phyloP scores from a whole-genome alignment of 208 protist genomes.

The Leishmania aethiopica region DNA sequence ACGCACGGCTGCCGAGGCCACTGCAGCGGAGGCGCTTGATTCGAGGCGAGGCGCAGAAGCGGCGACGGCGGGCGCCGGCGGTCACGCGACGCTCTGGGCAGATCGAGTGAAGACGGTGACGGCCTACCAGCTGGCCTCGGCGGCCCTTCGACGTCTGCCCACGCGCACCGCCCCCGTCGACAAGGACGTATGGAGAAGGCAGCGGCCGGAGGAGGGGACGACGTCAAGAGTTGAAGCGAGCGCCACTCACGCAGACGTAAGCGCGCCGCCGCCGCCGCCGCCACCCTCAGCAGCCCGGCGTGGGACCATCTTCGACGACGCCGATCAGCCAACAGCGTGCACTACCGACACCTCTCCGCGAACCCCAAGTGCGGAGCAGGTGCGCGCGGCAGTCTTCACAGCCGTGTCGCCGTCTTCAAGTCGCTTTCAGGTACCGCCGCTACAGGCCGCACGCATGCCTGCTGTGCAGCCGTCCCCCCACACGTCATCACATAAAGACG shows the following conservation, averaged over 20 bases:
- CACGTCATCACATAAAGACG: background rate
- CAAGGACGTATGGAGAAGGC: background rate
- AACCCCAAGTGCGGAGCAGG: background rate
- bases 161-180: background rate
- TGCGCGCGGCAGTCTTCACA: background rate
- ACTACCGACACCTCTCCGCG: background rate
- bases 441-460: background rate
- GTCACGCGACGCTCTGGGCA: background rate
- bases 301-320: background rate
- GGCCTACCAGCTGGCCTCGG: constrained; percentile 3
- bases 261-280: background rate
- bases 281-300: background rate
- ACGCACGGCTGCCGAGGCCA: background rate
- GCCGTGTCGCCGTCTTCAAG: constrained; percentile 6
- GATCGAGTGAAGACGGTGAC: background rate
- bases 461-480: background rate
- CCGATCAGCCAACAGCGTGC: background rate
- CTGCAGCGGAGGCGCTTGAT: background rate
- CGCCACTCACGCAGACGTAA: background rate
- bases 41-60: background rate
- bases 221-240: background rate
- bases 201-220: background rate
- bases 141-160: background rate
- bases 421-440: constrained; percentile 2
- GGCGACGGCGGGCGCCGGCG: background rate